Base-by-base conservation (phyloP, 2,329 filamentous ascomycete species). In the Aspergillus candidus region DNA sequence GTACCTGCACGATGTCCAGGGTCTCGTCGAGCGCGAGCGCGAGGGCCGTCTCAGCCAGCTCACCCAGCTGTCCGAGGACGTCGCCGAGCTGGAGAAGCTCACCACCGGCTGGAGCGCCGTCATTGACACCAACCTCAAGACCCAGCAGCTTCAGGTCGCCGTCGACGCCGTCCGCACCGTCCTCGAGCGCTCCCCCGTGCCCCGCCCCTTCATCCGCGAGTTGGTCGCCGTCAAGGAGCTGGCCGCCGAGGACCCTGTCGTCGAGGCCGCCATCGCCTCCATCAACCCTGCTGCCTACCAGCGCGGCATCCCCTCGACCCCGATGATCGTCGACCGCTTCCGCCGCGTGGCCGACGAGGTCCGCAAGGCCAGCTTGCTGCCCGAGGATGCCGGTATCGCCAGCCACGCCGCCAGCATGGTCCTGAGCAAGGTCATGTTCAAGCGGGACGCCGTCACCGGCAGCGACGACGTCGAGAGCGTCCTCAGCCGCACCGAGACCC, bases 251-350 rank as follows among this genome's bases (percentile, higher is more conserved):
- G 87, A 95, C 63, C 74, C 86, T 1, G 85, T 97, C 5, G 88
- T 98, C 48, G 84, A 88, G 56, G 91, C 91, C 4, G 93, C 93
- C 47, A 94, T 98, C 58, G 86, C 87, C n/a, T 94, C 89, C 27
- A 94, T 98, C 69, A 94, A 94, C 73, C 93, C 93, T 3, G 74
- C 79, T 10, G 88, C 93, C 14, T 98, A 98, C 73, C 93, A 97
- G 71, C 84, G 84, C 44, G 93, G 93, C 47, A 83, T 98, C 46
- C 82, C 89, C 17, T 88, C 86, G 11, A 75, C 86, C 0, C 77
- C 89, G 15, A 87, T 94, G 67, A 80, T 98, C 30, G 86, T 97
- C 55, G 93, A 98, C 70, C 84, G 93, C 51, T 98, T 98, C 83
- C 84, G 93, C 35, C 86, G 89, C 40, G 93, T 98, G 12, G 88